Base-by-base conservation (phyloP, 2,329 filamentous ascomycete genomes). In the Clathrospora elynae region DNA sequence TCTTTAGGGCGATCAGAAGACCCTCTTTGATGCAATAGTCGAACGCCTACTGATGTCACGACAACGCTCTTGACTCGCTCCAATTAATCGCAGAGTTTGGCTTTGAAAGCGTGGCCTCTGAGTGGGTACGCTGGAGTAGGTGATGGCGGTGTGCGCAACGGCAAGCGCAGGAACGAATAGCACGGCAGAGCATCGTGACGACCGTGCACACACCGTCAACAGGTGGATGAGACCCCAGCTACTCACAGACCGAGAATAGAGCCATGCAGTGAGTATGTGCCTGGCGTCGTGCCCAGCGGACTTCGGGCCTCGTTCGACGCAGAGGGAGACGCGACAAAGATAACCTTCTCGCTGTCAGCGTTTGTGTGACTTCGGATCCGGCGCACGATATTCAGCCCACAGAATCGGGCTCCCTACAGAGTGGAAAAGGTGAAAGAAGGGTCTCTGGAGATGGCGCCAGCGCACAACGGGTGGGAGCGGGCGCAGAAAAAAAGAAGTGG, bases 401-500 rank as follows among this genome's bases (percentile, higher is more conserved):
- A 26, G 11, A 16, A 31, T 12, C 12, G 23, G 37, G 16, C 37
- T n/a, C n/a, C n/a, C n/a, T n/a, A n/a, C n/a, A n/a, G n/a, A n/a
- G 12, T 22, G 36, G n/a, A 36, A 31, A 12, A 23, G 20, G 25
- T 18, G 22, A 8, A 40, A 23, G 16, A 29, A 44, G 45, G 35
- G 41, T 41, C 45, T 33, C 25, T 17, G 12, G 9, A 6, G 35
- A 30, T 26, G 3, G 4, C 33, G 30, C 28, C 37, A 44, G 9
- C 6, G 19, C 30, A 30, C 29, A 31, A 48, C 46, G 46, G 38
- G 23, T 45, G 35, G n/a, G 40, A 47, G 43, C 34, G 38, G 37
- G 23, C 45, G 37, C 20, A 24, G 24, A 36, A 47, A 46, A 42
- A 34, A 16, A 43, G 35, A 19, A 23, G 1, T 6, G 38, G 19